A percentile compares a stretch with the other conserved stretches of the same genome.
These are phyloP conservation scores for Rhododendron molle DNA, from an alignment of 148 eudicot genomes.

Conservation along the genomic window DNA sequence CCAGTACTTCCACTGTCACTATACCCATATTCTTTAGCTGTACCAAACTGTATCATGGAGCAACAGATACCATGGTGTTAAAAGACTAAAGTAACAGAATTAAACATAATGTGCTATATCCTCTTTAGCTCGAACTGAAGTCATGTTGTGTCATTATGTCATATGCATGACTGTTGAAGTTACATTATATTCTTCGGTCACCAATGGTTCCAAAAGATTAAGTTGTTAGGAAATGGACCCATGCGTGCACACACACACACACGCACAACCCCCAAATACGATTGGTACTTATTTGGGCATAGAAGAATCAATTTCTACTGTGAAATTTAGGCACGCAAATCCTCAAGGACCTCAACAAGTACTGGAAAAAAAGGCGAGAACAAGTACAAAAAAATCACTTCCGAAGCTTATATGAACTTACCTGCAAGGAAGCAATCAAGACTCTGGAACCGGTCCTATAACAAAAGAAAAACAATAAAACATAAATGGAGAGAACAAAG, in stretches of 20 bases:
- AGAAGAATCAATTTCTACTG: not conserved
- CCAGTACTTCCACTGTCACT: not conserved
- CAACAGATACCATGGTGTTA: not conserved
- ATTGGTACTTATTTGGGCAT: not conserved
- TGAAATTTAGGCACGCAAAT: not conserved
- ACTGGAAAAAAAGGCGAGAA: not conserved
- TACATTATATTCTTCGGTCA: not conserved
- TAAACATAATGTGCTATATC: not conserved
- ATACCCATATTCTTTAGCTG: not conserved
- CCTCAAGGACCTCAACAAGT: not conserved
- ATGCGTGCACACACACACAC: not conserved
- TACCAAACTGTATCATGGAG: not conserved
- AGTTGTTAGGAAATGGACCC: not conserved
- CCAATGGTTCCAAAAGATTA: not conserved
- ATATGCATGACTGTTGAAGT: not conserved
- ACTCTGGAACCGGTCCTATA: constrained; percentile 77
- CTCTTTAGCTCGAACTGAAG: not conserved
- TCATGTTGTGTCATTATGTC: not conserved
- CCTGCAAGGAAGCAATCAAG: constrained; percentile 99
- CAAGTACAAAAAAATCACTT: not conserved
- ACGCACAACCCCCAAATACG: not conserved
- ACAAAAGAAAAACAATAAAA: constrained; percentile 5
- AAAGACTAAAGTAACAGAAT: not conserved
- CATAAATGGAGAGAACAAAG: not conserved
- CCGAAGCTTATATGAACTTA: constrained; percentile 15